Evolutionary conservation across 768 basidiomycete genomes (phyloP).

Genomic region (Tremella yokohamensis): DNA sequence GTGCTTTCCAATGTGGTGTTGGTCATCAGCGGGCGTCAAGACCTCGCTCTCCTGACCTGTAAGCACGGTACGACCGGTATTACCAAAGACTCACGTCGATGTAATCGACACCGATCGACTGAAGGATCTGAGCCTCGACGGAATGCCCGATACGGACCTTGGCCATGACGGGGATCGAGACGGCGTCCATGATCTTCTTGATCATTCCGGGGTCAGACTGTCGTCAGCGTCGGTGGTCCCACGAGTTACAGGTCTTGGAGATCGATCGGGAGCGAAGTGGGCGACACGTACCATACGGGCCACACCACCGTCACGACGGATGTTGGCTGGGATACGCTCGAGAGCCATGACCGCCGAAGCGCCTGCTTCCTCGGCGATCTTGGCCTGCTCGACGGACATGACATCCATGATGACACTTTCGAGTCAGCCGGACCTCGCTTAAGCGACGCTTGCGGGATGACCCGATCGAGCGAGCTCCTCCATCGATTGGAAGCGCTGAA

Average conservation of each 20-base stretch:
- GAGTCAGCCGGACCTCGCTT: not conserved
- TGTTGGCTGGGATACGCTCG: constrained; percentile 92
- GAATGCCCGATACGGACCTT: constrained; percentile 94
- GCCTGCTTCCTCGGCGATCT: constrained; percentile 94
- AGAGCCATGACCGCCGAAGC: constrained; percentile 89
- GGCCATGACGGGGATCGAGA: constrained; percentile 90
- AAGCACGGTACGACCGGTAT: too few relatives aligned
- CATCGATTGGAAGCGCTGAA: not conserved
- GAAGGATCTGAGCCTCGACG: constrained; percentile 96
- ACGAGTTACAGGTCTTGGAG: not conserved
- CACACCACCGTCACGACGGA: constrained; percentile 85
- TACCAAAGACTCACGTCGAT: constrained; percentile 43
- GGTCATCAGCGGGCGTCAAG: constrained; percentile 90
- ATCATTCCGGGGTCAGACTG: constrained; percentile 92
- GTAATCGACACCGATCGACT: constrained; percentile 92
- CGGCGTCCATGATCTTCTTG: constrained; percentile 88
- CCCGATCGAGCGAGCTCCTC: not conserved
- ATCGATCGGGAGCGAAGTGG: not conserved
- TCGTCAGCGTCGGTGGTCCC: constrained; percentile 34
- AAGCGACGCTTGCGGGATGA: not conserved
- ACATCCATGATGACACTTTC: constrained; percentile 75
- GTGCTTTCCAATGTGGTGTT: constrained; percentile 96
- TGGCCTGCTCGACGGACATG: constrained; percentile 58
- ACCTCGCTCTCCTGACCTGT: constrained; percentile 57
- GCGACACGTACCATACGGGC: constrained; percentile 78